Percentiles rank a stretch among this genome's conserved stretches.
Evolutionary conservation across 164 flowering plant genomes (phyloP).

Genomic region (Magnolia changhungtana): DNA sequence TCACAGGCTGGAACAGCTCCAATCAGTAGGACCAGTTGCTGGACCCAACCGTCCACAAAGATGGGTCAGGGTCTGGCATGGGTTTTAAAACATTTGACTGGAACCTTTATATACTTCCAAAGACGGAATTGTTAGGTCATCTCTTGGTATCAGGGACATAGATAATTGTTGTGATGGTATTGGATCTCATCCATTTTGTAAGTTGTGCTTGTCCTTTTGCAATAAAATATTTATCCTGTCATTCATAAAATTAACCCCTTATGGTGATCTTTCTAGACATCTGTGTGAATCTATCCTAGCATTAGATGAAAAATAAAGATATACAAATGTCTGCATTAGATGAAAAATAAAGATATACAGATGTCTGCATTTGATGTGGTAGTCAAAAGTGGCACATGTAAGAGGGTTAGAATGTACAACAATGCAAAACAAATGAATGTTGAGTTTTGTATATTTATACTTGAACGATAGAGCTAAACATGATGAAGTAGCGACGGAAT

Average conservation of each 20-base stretch:
- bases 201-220: background rate
- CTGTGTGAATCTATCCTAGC: background rate
- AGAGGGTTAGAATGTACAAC: too few relatives aligned
- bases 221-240: background rate
- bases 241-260: background rate
- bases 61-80: background rate
- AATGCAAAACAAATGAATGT: too few relatives aligned
- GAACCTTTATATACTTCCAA: background rate
- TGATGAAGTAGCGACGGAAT: slow-evolving; percentile 75
- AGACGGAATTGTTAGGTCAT: background rate
- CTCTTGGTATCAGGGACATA: background rate
- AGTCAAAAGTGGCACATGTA: background rate
- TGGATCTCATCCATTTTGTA: background rate
- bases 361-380: background rate
- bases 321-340: background rate
- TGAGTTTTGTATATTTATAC: slow-evolving; percentile 42
- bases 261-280: background rate
- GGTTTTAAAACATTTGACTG: background rate
- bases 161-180: background rate
- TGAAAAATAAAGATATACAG: background rate
- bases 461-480: slow-evolving; percentile 68
- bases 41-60: background rate
- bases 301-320: background rate
- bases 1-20: background rate
- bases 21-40: background rate